A percentile compares a stretch with the other conserved stretches of the same genome.
Evolutionary conservation across 2,329 filamentous ascomycete species (phyloP).

Genomic region (Sphaerostilbella broomeana): DNA sequence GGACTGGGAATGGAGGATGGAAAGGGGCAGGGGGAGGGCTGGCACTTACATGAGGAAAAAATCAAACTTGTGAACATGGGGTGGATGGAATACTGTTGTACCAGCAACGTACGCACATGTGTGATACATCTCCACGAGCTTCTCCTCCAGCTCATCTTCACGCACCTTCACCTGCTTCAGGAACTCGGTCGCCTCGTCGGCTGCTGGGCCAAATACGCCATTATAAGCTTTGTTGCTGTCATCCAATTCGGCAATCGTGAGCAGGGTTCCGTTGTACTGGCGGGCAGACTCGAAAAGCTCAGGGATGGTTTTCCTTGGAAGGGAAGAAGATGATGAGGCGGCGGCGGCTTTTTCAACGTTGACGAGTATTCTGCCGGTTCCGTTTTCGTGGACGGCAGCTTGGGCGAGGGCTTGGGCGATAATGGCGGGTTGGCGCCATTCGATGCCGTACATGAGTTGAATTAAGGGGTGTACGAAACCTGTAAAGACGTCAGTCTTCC

Average conservation of each 20-base stretch:
- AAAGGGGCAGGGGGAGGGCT: conserved; percentile 19
- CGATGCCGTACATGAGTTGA: conserved; percentile 77
- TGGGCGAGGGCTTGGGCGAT: conserved; percentile 76
- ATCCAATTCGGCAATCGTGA: conserved; percentile 36
- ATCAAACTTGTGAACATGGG: conserved; percentile 66
- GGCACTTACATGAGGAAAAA: conserved; percentile 60
- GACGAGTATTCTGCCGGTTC: conserved; percentile 49
- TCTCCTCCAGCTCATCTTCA: conserved; percentile 50
- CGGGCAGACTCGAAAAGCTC: conserved; percentile 55
- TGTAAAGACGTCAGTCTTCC: conserved; percentile 17
- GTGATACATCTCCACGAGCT: conserved; percentile 61
- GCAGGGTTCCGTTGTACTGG: conserved; percentile 49
- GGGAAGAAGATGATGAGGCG: conserved; percentile 6
- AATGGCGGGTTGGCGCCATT: conserved; percentile 75
- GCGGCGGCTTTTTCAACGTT: conserved; percentile 43
- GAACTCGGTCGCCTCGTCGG: conserved; percentile 55
- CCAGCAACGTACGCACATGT: conserved; percentile 44
- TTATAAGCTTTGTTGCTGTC: conserved; percentile 62
- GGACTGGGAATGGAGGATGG: background rate
- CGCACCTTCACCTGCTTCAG: conserved; percentile 52
- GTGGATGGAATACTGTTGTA: conserved; percentile 54
- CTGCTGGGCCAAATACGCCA: conserved; percentile 58
- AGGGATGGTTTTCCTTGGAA: conserved; percentile 27
- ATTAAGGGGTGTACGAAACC: conserved; percentile 75
- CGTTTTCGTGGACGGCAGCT: conserved; percentile 59